Base-by-base conservation (phyloP, 805 yeast species). In the Barnettozyma salicaria region DNA sequence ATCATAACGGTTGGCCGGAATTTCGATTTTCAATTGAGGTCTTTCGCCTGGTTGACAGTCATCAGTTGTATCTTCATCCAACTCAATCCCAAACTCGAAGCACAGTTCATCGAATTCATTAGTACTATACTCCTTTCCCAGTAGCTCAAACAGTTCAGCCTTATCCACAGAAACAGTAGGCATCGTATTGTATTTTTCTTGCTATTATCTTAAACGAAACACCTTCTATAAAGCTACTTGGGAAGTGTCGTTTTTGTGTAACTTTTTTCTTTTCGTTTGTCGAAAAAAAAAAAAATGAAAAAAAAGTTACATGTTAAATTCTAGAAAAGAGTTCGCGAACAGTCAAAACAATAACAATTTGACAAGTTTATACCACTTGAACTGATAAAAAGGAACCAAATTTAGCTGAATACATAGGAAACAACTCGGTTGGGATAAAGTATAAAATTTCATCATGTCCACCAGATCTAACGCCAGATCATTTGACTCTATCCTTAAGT, bases 1-100 rank as follows among this genome's bases (percentile, higher is more conserved):
- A 61, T 92, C 99, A 58, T 92, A 94, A 71, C 99, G 83, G 67
- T 92, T 92, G 45, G 99, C 99, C 41, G 96, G 97, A 47, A 94
- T 80, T 63, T 92, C 99, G 55, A 92, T 87, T 67, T 92, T 92
- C 54, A 86, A 73, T 64, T 90, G 94, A n/a, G 99, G 97, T 61
- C 96, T 80, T 63, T 86, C 95, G 47, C 77, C 84, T n/a, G 70
- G 68, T 59, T 72, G 76, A 48, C 82, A 80, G 27, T 62, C 66
- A 27, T 82, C 86, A 29, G 95, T 84, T 58, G 95, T 87, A 61
- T 94, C 97, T 66, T 94, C 99, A 61, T 92, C 99, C 44, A 92
- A 74, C 68, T 92, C 99, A 50, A 92, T 79, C 53, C 99, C 99
- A 52, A 89, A 92, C 57, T 90, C 94, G 68, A 92, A 92, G 68